Evolutionary conservation across 768 basidiomycete genomes (phyloP).

Genomic region (Clitopilus hobsonii): DNA sequence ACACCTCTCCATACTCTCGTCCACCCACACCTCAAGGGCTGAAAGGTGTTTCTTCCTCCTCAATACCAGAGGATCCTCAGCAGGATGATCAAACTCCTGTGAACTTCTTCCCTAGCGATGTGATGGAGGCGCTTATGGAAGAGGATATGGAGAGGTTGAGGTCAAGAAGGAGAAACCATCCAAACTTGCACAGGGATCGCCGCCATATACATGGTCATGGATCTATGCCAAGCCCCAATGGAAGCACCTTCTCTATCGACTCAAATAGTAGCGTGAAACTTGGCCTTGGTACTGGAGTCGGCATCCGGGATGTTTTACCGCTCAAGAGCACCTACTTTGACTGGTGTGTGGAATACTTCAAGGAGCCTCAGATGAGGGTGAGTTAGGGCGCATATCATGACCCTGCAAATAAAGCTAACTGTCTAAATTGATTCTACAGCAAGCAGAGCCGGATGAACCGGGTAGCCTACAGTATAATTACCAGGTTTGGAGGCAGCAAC

Average conservation of each 20-base stretch:
- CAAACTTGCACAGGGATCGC: slow-evolving; percentile 25
- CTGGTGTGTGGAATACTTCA: slow-evolving; percentile 97
- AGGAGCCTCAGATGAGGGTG: slow-evolving; percentile 98
- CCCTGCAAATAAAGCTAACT: slow-evolving; percentile 4
- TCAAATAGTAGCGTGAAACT: slow-evolving; percentile 69
- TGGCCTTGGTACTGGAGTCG: slow-evolving; percentile 74
- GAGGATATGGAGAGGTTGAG: slow-evolving; percentile 92
- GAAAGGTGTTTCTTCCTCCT: slow-evolving; percentile 13
- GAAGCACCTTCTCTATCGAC: slow-evolving; percentile 75
- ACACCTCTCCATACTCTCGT: slow-evolving; percentile 70
- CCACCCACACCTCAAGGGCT: slow-evolving; percentile 37
- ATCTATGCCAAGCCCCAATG: slow-evolving; percentile 61
- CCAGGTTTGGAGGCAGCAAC: slow-evolving; percentile 89
- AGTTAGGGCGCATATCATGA: slow-evolving; percentile 15
- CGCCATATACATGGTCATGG: slow-evolving; percentile 37
- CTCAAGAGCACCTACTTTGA: slow-evolving; percentile 91
- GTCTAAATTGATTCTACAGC: slow-evolving; percentile 43
- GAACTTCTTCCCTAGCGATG: slow-evolving; percentile 68
- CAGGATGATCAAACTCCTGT: slow-evolving; percentile 26
- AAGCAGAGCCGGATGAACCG: slow-evolving; percentile 93
- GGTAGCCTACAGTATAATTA: slow-evolving; percentile 93
- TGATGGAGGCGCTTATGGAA: slow-evolving; percentile 86
- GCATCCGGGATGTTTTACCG: slow-evolving; percentile 82
- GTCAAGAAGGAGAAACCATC: slow-evolving; percentile 51
- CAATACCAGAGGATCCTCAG: slow-evolving; percentile 17